Base-by-base conservation (phyloP, 1,284 basidiomycete species). In the Uromyces viciae-fabae region DNA sequence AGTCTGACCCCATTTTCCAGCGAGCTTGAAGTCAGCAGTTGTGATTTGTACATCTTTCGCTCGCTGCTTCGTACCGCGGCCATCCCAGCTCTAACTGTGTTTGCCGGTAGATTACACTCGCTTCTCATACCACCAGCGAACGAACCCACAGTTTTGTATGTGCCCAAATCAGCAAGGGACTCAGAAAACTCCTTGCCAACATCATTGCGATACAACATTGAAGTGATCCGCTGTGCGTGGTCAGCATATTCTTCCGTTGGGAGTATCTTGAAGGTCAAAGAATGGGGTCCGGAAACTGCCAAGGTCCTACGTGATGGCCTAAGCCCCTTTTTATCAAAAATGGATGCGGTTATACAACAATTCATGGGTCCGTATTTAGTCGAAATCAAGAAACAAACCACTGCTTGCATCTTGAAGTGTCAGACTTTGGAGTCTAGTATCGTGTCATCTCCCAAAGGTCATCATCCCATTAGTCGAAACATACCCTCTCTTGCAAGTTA, bases 301-400 rank as follows among this genome's bases (percentile, higher is more conserved):
- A 78, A 78, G 36, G 76, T 78, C 15, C 46, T 78, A 8, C 52
- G 62, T 0, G 76, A 78, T n/a, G 76, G 76, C 4, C 33, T 78
- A 7, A 31, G n/a, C 8, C 76, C 76, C 22, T 69, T 78, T 60
- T 40, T 56, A 56, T 69, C 66, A 15, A 78, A 69, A 28, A 56
- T 78, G 52, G 76, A 78, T 56, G 76, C 76, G 9, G 60, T 71
- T 31, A 42, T 78, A 8, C 76, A 78, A 52, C 62, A 56, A 42
- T 78, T 78, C 38, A 78, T 78, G 76, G 76, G 76, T 11, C 76
- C 76, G 1, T 78, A 78, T 19, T 28, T 78, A 4, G 4, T 43
- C 11, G 66, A 71, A 14, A 71, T 78, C 38, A 78, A 78, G 64
- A 60, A 52, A 22, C 64, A 69, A 36, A 66, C 71, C 0, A 78